Base-by-base conservation (phyloP, 805 yeast species). In the Zygosaccharomyces gambellarensis region DNA sequence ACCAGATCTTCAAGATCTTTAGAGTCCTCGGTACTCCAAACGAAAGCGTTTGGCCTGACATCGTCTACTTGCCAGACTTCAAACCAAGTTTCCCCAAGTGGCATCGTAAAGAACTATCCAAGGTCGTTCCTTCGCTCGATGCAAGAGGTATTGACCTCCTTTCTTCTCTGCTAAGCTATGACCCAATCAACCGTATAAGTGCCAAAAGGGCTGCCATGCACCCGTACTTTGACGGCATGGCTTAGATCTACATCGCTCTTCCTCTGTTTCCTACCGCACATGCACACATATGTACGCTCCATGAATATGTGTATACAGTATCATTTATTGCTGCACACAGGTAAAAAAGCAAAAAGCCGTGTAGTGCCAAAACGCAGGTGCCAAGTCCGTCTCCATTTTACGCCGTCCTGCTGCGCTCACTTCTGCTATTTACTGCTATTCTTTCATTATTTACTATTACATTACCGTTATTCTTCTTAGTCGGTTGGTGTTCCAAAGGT, bases 1-100 rank as follows among this genome's bases (percentile, higher is more conserved):
- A 94, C 70, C 98, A 94, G 69, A 77, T 94, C 59, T 79, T 85
- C 68, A 87, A 88, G 65, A 94, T 94, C 46, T 94, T 94, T 73
- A 81, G 95, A 65, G 75, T 90, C 23, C 82, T 94, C 86, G 99
- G 99, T 21, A 94, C 99, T 2, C 99, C 99, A 36, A 88, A 85
- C 62, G 99, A 94, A 68, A 75, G 85, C 53, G 84, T 95, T 25
- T 94, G 99, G 99, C 97, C 99, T 1, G 97, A 95, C n/a, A 85
- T 94, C 39, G 83, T 95, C 11, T 83, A 81, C 51, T 78, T 87
- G 59, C 95, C 98, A 34, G 92, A 94, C 68, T 94, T 84, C 70
- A 82, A 87, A 68, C 76, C 82, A 47, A 86, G 85, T 62, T 90
- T 90, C 79, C 90, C 86, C 54, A 78, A 87, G 32, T 92, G 85